Base-by-base conservation (phyloP, 345 rosid species). In the Bretschneidera sinensis region DNA sequence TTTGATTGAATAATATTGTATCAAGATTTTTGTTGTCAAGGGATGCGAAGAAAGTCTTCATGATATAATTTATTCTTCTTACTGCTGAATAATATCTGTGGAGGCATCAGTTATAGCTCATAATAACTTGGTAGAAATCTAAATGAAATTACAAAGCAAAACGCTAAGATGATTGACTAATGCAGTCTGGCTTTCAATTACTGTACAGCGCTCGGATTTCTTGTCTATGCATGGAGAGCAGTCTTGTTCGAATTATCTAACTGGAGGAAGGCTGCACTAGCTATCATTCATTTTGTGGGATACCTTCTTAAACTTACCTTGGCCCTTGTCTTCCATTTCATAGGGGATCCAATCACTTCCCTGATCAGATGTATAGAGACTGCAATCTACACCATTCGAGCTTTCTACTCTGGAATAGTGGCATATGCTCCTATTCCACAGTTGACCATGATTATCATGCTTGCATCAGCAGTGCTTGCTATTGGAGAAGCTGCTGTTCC, bases 401-500 rank as follows among this genome's bases (percentile, higher is more conserved):
- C 84, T n/a, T 83, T 80, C 66, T 92, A 92, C 75, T 87, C 88
- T 0, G 81, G 85, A 55, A 80, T 87, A 55, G 83, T 89, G 31
- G 71, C 86, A 13, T 78, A 83, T 66, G 84, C 91, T 20, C 89
- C 97, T 4, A 78, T 89, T 39, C 63, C 77, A 17, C 96, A 92
- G 59, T 66, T 92, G 65, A 81, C 82, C 5, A 63, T 71, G 9
- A 76, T 85, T 51, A 81, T 92, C 71, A 56, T 84, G 34, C 79
- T 85, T 57, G 83, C 97, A 23, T 92, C 91, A 23, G 76, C 82
- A 0, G 85, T 89, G 54, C 75, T 89, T 61, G 88, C 97, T 24
- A 79, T 89, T 63, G 96, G 81, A n/a, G 94, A 89, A 76, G 83
- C 97, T 20, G 83, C 85, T 5, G 83, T 73, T 45, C 97, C 87